Percentiles rank a stretch among this genome's conserved stretches.
phyloP scores from a whole-genome alignment of 257 asterid genomes.

The Eucommia ulmoides region DNA sequence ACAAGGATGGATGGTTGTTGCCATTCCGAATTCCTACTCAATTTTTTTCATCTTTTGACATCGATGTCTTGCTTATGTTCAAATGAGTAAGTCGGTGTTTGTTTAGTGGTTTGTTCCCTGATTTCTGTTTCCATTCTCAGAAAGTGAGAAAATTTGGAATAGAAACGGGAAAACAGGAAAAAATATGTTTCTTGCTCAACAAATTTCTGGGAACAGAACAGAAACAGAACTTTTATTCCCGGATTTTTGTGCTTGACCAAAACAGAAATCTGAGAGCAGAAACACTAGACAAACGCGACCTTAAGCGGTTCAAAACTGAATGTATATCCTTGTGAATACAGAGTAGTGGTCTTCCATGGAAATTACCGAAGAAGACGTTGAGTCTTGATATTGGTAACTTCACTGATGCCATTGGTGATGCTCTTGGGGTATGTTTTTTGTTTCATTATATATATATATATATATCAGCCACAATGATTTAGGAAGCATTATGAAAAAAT shows the following conservation, averaged over 20 bases:
- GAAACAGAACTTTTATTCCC: no score
- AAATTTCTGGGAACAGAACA: no score
- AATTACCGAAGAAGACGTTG: conserved; percentile 43
- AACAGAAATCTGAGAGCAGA: no score
- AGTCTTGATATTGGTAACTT: conserved; percentile 28
- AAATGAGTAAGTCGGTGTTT: neutral
- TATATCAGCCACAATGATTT: neutral
- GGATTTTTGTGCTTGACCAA: no score
- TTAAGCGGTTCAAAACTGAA: conserved; percentile 14
- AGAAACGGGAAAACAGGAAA: no score
- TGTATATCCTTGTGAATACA: conserved; percentile 26
- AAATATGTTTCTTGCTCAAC: no score
- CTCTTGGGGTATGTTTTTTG: conserved; percentile 18
- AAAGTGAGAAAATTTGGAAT: no score
- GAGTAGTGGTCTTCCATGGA: conserved; percentile 96
- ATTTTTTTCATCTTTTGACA: neutral
- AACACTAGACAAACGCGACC: no score
- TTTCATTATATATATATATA: neutral
- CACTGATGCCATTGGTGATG: conserved; percentile 30
- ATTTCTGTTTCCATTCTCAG: no score
- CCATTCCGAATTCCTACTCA: neutral
- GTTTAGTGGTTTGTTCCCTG: no score
- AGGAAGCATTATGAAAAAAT: neutral
- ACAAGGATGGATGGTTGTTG: no score
- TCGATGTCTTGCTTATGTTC: neutral